Evolutionary conservation across 148 eudicot species (phyloP).

Genomic region (Chenopodium suecicum): DNA sequence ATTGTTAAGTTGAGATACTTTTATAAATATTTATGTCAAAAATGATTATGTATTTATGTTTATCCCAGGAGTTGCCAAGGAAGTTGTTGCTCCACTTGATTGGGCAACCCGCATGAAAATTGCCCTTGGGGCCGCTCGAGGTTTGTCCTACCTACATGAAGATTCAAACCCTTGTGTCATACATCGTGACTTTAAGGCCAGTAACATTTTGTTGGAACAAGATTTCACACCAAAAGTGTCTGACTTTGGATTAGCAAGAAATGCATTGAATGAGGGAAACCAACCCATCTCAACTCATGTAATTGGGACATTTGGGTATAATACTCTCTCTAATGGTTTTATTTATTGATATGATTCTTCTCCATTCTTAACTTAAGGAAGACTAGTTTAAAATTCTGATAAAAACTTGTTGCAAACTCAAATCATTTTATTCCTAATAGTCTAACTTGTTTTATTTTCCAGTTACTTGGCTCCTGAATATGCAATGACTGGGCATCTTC

Average conservation of each 20-base stretch:
- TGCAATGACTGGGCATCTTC: constrained; percentile 95
- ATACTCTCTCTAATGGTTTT: constrained; percentile 1
- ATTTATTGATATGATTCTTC: not conserved
- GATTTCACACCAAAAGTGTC: constrained; percentile 98
- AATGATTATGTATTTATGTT: constrained; percentile 3
- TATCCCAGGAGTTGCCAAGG: constrained; percentile 61
- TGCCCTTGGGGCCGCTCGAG: constrained; percentile 94
- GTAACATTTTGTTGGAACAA: constrained; percentile 89
- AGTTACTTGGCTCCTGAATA: constrained; percentile 95
- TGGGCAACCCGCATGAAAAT: constrained; percentile 87
- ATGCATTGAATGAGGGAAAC: constrained; percentile 66
- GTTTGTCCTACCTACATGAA: constrained; percentile 94
- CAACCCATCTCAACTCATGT: constrained; percentile 87
- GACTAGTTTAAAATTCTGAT: not conserved
- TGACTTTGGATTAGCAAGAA: constrained; percentile 87
- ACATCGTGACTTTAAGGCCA: constrained; percentile 95
- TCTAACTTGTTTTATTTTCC: constrained; percentile 17
- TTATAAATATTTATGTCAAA: not conserved
- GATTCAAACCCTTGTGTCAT: constrained; percentile 97
- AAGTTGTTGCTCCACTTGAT: constrained; percentile 57
- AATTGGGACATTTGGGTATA: constrained; percentile 97
- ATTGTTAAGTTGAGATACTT: not conserved
- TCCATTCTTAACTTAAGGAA: not conserved
- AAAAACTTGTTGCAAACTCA: not conserved
- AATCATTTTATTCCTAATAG: not conserved